A percentile compares a stretch with the other conserved stretches of the same genome.
phyloP scores from a whole-genome alignment of 768 basidiomycete genomes.

The Russula sp. region DNA sequence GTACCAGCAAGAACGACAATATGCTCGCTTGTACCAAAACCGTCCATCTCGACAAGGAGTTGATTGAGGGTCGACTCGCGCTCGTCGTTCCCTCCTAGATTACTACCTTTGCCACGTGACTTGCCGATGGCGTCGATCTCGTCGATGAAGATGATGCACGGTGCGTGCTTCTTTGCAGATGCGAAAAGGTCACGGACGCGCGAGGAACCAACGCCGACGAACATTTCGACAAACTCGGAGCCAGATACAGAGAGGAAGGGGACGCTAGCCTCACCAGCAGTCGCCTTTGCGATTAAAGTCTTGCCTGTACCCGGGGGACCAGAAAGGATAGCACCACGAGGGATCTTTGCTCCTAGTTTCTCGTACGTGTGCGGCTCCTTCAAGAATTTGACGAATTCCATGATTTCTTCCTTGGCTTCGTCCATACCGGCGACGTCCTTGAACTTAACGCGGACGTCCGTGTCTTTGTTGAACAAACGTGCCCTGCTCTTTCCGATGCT shows the following conservation, averaged over 20 bases:
- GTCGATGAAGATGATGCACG: slow-evolving; percentile 98
- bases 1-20: slow-evolving; percentile 96
- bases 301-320: slow-evolving; percentile 98
- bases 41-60: slow-evolving; percentile 98
- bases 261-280: slow-evolving; percentile 94
- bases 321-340: slow-evolving; percentile 89
- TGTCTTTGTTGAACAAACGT: slow-evolving; percentile 95
- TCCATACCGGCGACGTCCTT: slow-evolving; percentile 99
- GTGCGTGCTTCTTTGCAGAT: slow-evolving; percentile 94
- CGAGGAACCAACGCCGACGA: slow-evolving; percentile 97
- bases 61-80: slow-evolving; percentile 97
- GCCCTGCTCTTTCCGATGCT: slow-evolving; percentile 95
- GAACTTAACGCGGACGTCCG: slow-evolving; percentile 88
- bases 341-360: slow-evolving; percentile 95
- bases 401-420: slow-evolving; percentile 99
- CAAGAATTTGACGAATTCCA: slow-evolving; percentile 99
- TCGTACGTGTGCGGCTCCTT: slow-evolving; percentile 94
- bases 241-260: slow-evolving; percentile 98
- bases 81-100: slow-evolving; percentile 92
- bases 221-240: slow-evolving; percentile 99
- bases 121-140: slow-evolving; percentile 99
- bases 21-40: slow-evolving; percentile 95
- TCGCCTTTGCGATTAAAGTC: slow-evolving; percentile 95
- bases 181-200: slow-evolving; percentile 97
- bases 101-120: slow-evolving; percentile 68